Percentiles rank a stretch among this genome's conserved stretches.
Evolutionary conservation across 257 asterid species (phyloP).

Genomic region (Ballota nigra): DNA sequence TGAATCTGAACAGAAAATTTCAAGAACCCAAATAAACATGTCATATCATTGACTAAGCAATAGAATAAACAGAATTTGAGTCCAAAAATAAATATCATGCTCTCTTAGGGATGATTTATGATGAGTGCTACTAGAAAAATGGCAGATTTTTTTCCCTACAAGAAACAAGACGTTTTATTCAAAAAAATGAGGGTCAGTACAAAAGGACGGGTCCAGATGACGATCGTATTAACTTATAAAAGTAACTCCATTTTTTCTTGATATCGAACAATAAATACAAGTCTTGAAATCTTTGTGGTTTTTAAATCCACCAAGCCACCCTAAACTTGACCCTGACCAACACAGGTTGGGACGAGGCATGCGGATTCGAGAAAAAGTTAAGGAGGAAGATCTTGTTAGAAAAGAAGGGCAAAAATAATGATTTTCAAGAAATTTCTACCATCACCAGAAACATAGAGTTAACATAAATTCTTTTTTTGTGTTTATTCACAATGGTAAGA

Average conservation of each 20-base stretch:
- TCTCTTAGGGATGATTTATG: conserved; percentile 8
- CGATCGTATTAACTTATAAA: neutral
- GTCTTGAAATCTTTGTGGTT: neutral
- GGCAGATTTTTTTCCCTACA: neutral
- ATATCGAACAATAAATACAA: neutral
- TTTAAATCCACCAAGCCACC: neutral
- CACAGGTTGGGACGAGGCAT: neutral
- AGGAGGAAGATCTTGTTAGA: neutral
- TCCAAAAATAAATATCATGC: neutral
- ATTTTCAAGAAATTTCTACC: neutral
- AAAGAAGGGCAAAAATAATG: neutral
- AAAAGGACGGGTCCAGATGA: neutral
- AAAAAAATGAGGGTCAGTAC: neutral
- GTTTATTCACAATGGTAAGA: neutral
- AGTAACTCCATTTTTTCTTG: neutral
- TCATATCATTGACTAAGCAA: neutral
- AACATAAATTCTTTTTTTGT: neutral
- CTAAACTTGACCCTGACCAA: neutral
- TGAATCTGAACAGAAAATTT: neutral
- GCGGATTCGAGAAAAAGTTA: neutral
- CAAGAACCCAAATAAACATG: neutral
- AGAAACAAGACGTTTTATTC: neutral
- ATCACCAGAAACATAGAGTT: neutral
- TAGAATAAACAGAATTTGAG: neutral
- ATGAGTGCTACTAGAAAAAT: neutral